Evolutionary conservation across 345 rosid genomes (phyloP), one percentile per base, ranked within the genome.

Genomic region (Bruguiera gymnorhiza): DNA sequence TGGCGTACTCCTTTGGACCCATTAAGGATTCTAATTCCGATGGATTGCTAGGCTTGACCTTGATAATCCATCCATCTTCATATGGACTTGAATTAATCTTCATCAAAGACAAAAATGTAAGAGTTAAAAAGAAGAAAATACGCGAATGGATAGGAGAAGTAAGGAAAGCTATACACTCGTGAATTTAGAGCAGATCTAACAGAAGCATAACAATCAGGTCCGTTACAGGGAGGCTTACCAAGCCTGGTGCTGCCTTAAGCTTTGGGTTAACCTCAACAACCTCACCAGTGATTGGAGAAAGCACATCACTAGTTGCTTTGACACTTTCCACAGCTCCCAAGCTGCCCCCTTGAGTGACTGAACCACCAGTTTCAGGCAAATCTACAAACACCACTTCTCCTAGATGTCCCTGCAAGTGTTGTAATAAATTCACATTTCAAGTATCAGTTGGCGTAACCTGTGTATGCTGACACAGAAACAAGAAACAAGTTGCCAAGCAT

Each of bases 381-480:
- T 95, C 99, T 70, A 92, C 97, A 63, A 92, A 95, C 82, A 95
- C 99, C 56, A 95, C 93, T 80, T 95, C 98, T 74, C 99, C 97
- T 56, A 95, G 83, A 80, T 92, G 99, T 18, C 74, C 99, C 99
- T 95, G 78, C 37, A 50, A 65, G 60, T 56, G 29, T 27, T 27
- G 7, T 6, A 1, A 10, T 23, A 24, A 23, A 55, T 24, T 56
- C 60, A 56, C 29, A 56, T 27, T 56, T 24, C 60, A 56, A 56
- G 15, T 3, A 43, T 43, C 16, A 43, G 16, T 13, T 13, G 19
- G 50, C 1, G 1, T 11, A 43, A 43, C 19, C 18, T 11, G 16
- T 13, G 1, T 11, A 13, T 9, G 18, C 60, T 56, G 60, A 56
- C 50, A 13, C 18, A 43, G 18, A 15, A 15, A 13, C 19, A 43